phyloP scores from a whole-genome alignment of 805 yeast species.

The Saccharomycopsis sp. region DNA sequence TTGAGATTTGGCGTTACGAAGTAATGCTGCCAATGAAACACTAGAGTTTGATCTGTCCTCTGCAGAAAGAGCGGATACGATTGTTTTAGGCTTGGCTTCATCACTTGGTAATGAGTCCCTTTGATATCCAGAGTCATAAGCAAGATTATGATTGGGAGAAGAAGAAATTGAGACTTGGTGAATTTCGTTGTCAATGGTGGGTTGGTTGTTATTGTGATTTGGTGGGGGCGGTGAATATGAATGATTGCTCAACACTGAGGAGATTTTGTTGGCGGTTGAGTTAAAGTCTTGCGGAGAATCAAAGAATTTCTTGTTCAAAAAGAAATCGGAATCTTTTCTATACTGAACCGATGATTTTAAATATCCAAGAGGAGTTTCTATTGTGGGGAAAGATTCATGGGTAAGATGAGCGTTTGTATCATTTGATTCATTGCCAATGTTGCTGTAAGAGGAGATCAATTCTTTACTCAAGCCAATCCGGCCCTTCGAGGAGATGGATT shows the following conservation, averaged over 20 bases:
- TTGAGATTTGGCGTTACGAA: slow-evolving; percentile 31
- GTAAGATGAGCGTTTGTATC: slow-evolving; percentile 40
- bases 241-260: slow-evolving; percentile 1
- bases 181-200: not conserved
- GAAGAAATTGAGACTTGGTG: not conserved
- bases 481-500: slow-evolving; percentile 72
- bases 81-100: not conserved
- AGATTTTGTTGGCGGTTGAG: not conserved
- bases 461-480: slow-evolving; percentile 75
- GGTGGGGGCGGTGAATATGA: slow-evolving; percentile 9
- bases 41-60: slow-evolving; percentile 38
- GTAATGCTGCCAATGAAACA: slow-evolving; percentile 44
- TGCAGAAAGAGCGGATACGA: not conserved
- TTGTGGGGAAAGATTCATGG: slow-evolving; percentile 58
- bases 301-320: slow-evolving; percentile 44
- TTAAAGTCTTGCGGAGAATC: too few species aligned
- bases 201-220: not conserved
- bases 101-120: too few species aligned
- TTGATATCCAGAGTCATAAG: too few species aligned
- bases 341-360: slow-evolving; percentile 71
- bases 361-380: slow-evolving; percentile 68
- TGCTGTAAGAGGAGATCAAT: slow-evolving; percentile 34
- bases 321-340: slow-evolving; percentile 61
- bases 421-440: slow-evolving; percentile 29
- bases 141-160: too few species aligned